Evolutionary conservation across 2,329 filamentous ascomycete species (phyloP).

Genomic region (Huntiella bhutanensis): DNA sequence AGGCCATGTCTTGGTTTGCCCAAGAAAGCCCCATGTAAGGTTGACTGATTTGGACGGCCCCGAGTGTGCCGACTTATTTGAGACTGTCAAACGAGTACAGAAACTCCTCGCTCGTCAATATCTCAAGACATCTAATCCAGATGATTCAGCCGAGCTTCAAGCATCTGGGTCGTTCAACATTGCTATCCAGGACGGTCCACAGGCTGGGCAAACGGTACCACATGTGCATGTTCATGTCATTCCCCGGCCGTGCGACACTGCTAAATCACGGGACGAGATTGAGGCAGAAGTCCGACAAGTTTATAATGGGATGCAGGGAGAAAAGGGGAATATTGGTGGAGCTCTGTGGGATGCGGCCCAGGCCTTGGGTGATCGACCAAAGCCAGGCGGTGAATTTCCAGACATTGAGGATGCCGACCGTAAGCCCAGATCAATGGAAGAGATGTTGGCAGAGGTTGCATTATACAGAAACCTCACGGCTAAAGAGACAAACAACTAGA

Average conservation of each 20-base stretch:
- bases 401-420: constrained; percentile 53
- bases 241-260: constrained; percentile 40
- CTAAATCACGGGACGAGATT: constrained; percentile 20
- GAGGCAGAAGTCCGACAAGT: constrained; percentile 45
- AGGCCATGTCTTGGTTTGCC: constrained; percentile 82
- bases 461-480: constrained; percentile 36
- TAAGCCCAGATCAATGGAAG: constrained; percentile 45
- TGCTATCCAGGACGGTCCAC: constrained; percentile 79
- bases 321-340: constrained; percentile 65
- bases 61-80: constrained; percentile 68
- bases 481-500: background rate
- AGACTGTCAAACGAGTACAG: constrained; percentile 67
- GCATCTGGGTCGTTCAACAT: constrained; percentile 68
- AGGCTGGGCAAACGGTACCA: constrained; percentile 81
- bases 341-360: constrained; percentile 38
- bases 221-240: constrained; percentile 92
- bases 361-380: constrained; percentile 21
- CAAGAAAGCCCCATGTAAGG: constrained; percentile 45
- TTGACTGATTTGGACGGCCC: constrained; percentile 52
- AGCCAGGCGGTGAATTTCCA: constrained; percentile 40
- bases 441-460: constrained; percentile 65
- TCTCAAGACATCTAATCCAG: constrained; percentile 19
- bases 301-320: constrained; percentile 65
- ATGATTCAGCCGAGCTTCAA: constrained; percentile 19
- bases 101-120: constrained; percentile 47